phyloP scores from a whole-genome alignment of 176 grass and related monocot genomes.

The Alloteropsis semialata region DNA sequence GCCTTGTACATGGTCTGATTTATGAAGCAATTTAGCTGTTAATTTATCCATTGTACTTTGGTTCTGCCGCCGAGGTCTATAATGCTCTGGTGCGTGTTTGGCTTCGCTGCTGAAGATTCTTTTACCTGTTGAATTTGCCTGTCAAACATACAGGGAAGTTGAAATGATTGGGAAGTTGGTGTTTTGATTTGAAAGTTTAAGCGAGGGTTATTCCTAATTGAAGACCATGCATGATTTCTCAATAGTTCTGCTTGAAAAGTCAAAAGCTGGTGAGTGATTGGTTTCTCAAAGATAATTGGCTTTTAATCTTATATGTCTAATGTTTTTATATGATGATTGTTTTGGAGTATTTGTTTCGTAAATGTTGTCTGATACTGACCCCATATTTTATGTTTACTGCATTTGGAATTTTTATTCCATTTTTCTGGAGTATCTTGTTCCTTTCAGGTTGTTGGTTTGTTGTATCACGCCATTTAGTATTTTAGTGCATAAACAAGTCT shows the following conservation, averaged over 20 bases:
- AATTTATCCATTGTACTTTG: not conserved
- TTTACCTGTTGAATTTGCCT: not conserved
- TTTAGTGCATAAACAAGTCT: not conserved
- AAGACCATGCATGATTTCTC: not conserved
- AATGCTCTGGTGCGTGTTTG: not conserved
- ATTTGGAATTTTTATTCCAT: not conserved
- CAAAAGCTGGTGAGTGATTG: not conserved
- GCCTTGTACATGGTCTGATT: conserved; percentile 39
- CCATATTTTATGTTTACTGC: not conserved
- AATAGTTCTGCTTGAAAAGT: not conserved
- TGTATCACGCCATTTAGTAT: not conserved
- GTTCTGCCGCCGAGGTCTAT: not conserved
- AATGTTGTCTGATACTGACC: not conserved
- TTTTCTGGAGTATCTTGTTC: not conserved
- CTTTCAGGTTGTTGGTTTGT: not conserved
- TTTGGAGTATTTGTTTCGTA: not conserved
- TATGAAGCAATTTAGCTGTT: conserved; percentile 18
- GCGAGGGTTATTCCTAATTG: not conserved
- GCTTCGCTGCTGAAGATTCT: not conserved
- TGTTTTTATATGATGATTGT: not conserved
- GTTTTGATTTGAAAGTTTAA: not conserved
- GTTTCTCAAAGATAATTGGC: not conserved
- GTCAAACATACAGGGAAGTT: not conserved
- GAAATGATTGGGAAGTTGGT: not conserved
- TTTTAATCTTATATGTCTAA: not conserved